A percentile compares a stretch with the other conserved stretches of the same genome.
These are phyloP conservation scores for Imleria badia DNA, from an alignment of 768 basidiomycete species.

Conservation along the genomic window DNA sequence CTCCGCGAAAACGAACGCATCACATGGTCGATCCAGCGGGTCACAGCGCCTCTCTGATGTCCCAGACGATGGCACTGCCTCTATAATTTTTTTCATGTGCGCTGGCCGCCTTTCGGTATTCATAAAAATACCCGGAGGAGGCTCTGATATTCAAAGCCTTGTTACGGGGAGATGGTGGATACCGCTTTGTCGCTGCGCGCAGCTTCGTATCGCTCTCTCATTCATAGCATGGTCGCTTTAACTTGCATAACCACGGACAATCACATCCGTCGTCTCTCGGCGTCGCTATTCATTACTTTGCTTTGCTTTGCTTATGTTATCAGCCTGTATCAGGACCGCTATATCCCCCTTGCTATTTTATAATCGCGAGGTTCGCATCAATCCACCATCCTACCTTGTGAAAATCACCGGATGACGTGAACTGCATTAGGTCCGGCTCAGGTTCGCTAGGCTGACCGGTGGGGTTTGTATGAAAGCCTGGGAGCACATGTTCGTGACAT, in stretches of 20 bases:
- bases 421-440: neutral
- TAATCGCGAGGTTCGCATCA: slow-evolving; percentile 17
- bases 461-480: slow-evolving; percentile 3
- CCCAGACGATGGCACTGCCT: slow-evolving; percentile 55
- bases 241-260: slow-evolving; percentile 19
- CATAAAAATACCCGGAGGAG: slow-evolving; percentile 15
- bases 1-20: slow-evolving; percentile 61
- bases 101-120: slow-evolving; percentile 23
- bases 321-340: slow-evolving; percentile 24
- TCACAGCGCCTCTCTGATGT: slow-evolving; percentile 50
- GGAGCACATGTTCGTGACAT: slow-evolving; percentile 6
- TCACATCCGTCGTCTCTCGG: slow-evolving; percentile 5
- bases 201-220: slow-evolving; percentile 9
- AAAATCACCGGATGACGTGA: slow-evolving; percentile 21
- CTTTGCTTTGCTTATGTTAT: slow-evolving; percentile 19
- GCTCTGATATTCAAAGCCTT: slow-evolving; percentile 15
- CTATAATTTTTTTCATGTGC: slow-evolving; percentile 38
- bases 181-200: slow-evolving; percentile 11
- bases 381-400: slow-evolving; percentile 18
- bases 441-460: slow-evolving; percentile 6
- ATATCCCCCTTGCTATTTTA: slow-evolving; percentile 22
- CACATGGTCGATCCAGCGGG: slow-evolving; percentile 62
- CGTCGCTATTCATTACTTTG: slow-evolving; percentile 14
- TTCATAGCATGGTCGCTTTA: slow-evolving; percentile 17
- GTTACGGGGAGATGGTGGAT: slow-evolving; percentile 9